Evolutionary conservation across 2,329 filamentous ascomycete genomes (phyloP).

Genomic region (Nemania serpens): DNA sequence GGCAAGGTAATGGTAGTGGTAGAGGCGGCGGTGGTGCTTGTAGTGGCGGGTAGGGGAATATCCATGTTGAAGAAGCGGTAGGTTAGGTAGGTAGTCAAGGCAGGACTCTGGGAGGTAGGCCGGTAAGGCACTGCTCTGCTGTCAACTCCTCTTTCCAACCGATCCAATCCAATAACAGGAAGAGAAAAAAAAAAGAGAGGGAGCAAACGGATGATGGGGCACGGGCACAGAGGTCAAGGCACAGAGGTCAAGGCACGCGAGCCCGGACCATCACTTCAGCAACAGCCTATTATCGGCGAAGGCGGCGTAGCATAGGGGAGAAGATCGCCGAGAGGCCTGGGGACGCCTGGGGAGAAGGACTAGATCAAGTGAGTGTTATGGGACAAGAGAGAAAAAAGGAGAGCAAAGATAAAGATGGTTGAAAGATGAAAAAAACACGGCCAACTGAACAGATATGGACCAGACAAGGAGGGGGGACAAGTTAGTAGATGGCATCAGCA

Average conservation of each 20-base stretch:
- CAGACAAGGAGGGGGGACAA: not conserved
- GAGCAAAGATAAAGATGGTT: not conserved
- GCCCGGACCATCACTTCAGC: slow-evolving; percentile 18
- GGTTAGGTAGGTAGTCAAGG: slow-evolving; percentile 7
- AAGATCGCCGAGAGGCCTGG: not conserved
- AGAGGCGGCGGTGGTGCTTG: not conserved
- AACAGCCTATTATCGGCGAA: slow-evolving; percentile 13
- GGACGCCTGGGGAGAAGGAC: not conserved
- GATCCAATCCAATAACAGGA: slow-evolving; percentile 23
- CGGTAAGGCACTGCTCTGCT: slow-evolving; percentile 17
- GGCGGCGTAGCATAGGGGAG: not conserved
- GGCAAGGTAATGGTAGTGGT: slow-evolving; percentile 25
- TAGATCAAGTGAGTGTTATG: not conserved
- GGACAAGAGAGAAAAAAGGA: not conserved
- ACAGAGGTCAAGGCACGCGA: slow-evolving; percentile 36
- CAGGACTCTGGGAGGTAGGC: slow-evolving; percentile 11
- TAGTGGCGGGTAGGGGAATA: slow-evolving; percentile 26
- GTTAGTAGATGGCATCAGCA: slow-evolving; percentile 6
- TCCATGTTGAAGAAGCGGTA: slow-evolving; percentile 36
- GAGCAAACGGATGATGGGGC: slow-evolving; percentile 41
- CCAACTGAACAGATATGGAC: not conserved
- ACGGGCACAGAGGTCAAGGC: slow-evolving; percentile 37
- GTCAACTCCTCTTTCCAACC: slow-evolving; percentile 22
- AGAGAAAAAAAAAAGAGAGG: too few species aligned
- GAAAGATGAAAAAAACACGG: not conserved